Percentiles rank a stretch among this genome's conserved stretches.
Conservation (phyloP, 305 asterid species). For the Withania somnifera region DNA sequence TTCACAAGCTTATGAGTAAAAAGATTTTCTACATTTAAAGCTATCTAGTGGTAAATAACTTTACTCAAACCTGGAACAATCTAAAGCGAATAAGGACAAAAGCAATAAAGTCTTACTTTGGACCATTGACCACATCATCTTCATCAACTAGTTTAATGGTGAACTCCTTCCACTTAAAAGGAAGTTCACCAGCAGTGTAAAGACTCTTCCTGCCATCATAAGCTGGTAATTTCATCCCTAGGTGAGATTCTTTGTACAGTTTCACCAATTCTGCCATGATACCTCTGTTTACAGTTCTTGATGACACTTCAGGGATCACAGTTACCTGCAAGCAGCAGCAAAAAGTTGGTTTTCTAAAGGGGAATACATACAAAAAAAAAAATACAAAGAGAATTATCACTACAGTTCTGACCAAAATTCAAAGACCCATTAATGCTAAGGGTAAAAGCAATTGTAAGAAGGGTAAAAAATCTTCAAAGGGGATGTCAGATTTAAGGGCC, state of each 20-base stretch:
- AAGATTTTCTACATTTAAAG: background rate
- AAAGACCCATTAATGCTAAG: slow-evolving; percentile 39
- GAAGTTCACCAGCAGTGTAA: slow-evolving; percentile 97
- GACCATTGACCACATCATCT: slow-evolving; percentile 65
- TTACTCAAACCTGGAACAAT: background rate
- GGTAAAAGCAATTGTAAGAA: slow-evolving; percentile 19
- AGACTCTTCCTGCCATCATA: slow-evolving; percentile 91
- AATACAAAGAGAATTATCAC: slow-evolving; percentile 23
- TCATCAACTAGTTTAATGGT: slow-evolving; percentile 65
- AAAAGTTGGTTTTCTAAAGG: slow-evolving; percentile 6
- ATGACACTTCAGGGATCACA: slow-evolving; percentile 83
- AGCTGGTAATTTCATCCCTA: slow-evolving; percentile 90
- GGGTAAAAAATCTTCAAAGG: slow-evolving; percentile 14
- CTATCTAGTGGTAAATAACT: background rate
- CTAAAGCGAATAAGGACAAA: slow-evolving; percentile 1
- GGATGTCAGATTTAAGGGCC: slow-evolving; percentile 43
- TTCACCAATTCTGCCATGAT: slow-evolving; percentile 79
- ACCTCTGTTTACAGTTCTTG: slow-evolving; percentile 69
- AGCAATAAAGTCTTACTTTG: slow-evolving; percentile 48
- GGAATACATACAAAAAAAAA: slow-evolving; percentile 2
- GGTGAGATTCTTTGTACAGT: slow-evolving; percentile 67
- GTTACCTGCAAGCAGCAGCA: slow-evolving; percentile 47
- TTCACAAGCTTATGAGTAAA: background rate
- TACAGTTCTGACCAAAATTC: slow-evolving; percentile 19
- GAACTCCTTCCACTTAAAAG: slow-evolving; percentile 88